A percentile compares a stretch with the other conserved stretches of the same genome.
Evolutionary conservation across 148 eudicot genomes (phyloP).

Genomic region (Cornus suecica): DNA sequence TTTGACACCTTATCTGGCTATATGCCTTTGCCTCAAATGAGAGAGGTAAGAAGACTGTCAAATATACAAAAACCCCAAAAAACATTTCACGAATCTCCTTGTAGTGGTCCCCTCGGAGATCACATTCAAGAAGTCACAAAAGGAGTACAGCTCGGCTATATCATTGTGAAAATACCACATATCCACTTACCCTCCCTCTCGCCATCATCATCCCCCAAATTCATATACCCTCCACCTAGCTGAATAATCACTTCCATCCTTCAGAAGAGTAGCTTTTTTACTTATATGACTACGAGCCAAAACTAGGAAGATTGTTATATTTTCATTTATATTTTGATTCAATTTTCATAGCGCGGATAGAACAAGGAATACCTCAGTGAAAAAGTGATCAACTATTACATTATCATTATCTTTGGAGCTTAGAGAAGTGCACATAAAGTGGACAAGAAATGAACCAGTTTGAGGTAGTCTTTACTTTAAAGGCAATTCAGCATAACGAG

Average conservation of each 20-base stretch:
- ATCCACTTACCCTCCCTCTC: not conserved
- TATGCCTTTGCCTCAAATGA: too few relatives aligned
- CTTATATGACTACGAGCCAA: not conserved
- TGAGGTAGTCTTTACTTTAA: not conserved
- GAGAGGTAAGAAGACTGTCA: too few relatives aligned
- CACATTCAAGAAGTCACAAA: not conserved
- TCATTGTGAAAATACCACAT: too few relatives aligned
- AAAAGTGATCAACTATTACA: not conserved
- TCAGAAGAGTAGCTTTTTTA: not conserved
- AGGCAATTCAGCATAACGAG: not conserved
- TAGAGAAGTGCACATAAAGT: not conserved
- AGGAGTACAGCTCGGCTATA: too few relatives aligned
- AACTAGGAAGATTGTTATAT: too few relatives aligned
- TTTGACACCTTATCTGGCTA: too few relatives aligned
- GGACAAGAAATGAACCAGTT: not conserved
- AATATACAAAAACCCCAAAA: too few relatives aligned
- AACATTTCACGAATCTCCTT: too few relatives aligned
- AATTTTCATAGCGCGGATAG: not conserved
- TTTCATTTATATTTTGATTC: too few relatives aligned
- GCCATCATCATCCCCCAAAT: not conserved
- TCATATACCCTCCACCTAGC: not conserved
- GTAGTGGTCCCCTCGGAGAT: too few relatives aligned
- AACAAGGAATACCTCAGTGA: not conserved
- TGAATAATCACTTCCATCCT: not conserved
- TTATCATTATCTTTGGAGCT: not conserved